Conservation (phyloP, 495 filamentous ascomycete genomes). For the Lasiosphaeria hispida region DNA sequence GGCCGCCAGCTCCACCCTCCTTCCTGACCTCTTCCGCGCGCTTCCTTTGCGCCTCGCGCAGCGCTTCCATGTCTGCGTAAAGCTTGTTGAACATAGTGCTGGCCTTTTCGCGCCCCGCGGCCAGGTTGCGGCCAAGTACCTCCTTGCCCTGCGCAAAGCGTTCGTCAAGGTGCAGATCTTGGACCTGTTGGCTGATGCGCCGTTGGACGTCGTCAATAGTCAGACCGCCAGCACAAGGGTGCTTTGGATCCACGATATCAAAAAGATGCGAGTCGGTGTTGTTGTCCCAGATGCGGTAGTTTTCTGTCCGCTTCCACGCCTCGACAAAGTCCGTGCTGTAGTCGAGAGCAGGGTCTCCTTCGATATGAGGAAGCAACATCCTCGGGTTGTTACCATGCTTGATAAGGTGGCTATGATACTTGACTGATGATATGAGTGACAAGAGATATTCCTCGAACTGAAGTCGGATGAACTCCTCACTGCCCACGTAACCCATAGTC, state of each 20-base stretch:
- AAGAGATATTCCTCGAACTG: conserved; percentile 98
- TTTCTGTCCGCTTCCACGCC: conserved; percentile 81
- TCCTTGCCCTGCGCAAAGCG: conserved; percentile 74
- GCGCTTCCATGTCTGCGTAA: conserved; percentile 82
- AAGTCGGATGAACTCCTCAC: conserved; percentile 95
- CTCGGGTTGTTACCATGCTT: conserved; percentile 58
- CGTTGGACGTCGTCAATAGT: conserved; percentile 94
- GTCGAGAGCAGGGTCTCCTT: conserved; percentile 82
- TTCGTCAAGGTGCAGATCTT: conserved; percentile 87
- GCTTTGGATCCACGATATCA: conserved; percentile 87
- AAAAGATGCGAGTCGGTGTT: conserved; percentile 81
- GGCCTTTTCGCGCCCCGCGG: conserved; percentile 81
- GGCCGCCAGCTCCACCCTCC: conserved; percentile 26
- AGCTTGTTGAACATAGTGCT: conserved; percentile 78
- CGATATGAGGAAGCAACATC: conserved; percentile 60
- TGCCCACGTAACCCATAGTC: conserved; percentile 91
- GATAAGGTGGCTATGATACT: conserved; percentile 79
- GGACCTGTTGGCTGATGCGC: conserved; percentile 80
- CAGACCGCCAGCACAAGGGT: conserved; percentile 92
- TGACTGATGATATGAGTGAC: conserved; percentile 80
- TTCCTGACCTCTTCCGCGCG: conserved; percentile 57
- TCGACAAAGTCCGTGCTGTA: conserved; percentile 76
- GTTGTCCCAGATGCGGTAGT: conserved; percentile 77
- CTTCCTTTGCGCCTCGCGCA: conserved; percentile 78
- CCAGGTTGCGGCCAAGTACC: conserved; percentile 71